A percentile compares a stretch with the other conserved stretches of the same genome.
Evolutionary conservation across 345 rosid genomes (phyloP).

Genomic region (Tarenaya hassleriana): DNA sequence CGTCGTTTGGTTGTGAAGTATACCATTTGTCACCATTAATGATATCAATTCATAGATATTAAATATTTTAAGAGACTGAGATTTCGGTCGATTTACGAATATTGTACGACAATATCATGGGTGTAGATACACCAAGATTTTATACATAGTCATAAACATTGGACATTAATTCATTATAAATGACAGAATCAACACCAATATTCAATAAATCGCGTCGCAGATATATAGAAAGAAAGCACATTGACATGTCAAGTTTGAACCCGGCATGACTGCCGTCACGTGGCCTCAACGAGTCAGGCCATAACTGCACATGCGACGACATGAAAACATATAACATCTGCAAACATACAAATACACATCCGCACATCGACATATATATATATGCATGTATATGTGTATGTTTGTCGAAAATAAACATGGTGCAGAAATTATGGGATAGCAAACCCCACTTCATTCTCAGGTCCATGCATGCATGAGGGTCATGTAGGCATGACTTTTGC

Average conservation of each 20-base stretch:
- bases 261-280: slow-evolving; percentile 43
- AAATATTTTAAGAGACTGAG: slow-evolving; percentile 9
- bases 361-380: not conserved
- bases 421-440: slow-evolving; percentile 16
- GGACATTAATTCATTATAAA: not conserved
- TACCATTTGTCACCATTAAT: no score
- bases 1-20: no score
- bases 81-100: slow-evolving; percentile 26
- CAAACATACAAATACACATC: slow-evolving; percentile 16
- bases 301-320: slow-evolving; percentile 43
- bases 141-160: no score
- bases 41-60: no score
- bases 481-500: slow-evolving; percentile 43
- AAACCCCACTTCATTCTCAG: slow-evolving; percentile 23
- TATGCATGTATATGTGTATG: slow-evolving; percentile 2
- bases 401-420: slow-evolving; percentile 13
- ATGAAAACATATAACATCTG: slow-evolving; percentile 59
- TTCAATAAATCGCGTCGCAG: no score
- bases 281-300: slow-evolving; percentile 51
- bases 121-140: no score
- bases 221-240: not conserved
- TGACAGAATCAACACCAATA: no score
- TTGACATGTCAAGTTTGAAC: slow-evolving; percentile 25
- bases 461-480: slow-evolving; percentile 35
- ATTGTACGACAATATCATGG: no score